Base-by-base conservation (phyloP, 192 early-diverging fungal genomes). In the Helicostylum pulchrum region DNA sequence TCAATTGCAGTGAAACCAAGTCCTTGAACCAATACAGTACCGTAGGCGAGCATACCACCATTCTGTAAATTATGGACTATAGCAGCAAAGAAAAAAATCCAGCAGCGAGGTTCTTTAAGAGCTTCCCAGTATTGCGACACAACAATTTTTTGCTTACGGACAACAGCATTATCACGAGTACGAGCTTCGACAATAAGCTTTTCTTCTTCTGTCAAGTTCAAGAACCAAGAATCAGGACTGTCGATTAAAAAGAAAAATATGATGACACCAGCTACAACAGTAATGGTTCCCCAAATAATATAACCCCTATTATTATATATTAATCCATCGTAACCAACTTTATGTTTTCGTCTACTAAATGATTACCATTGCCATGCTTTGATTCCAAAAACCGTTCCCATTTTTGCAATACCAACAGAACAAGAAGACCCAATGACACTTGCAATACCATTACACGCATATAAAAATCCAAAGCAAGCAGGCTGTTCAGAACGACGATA, bases 201-300 rank as follows among this genome's bases (percentile, higher is more conserved):
- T 26, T 68, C 59, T 68, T 68, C 66, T 36, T 61, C 66, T 12
- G 66, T 68, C 19, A 61, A 21, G 34, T 45, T 12, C 10, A 61
- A 61, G n/a, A 19, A 31, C 12, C 14, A n/a, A 2, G 66, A 61
- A 7, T 53, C 42, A 19, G 66, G 66, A 50, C 48, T 21, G 9
- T 68, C 66, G 5, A 57, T 34, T 49, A 68, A 20, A 9, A 68
- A 68, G 21, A 68, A 32, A 15, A 54, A 53, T 17, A 61, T 44
- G 7, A 46, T 21, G 12, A 62, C 30, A 44, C 66, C 66, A 7
- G 53, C 15, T 14, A 53, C n/a, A 15, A 61, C 42, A 31, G 66
- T 68, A 5, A 68, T 31, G 0, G 15, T 7, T 21, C 66, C 66
- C 20, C 50, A 45, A 32, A 68, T 68, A 34, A 68, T 46, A 32